These are phyloP conservation scores for Stachybotrys chlorohalonatus DNA, from an alignment of 2,329 filamentous ascomycete genomes.

Conservation along the genomic window DNA sequence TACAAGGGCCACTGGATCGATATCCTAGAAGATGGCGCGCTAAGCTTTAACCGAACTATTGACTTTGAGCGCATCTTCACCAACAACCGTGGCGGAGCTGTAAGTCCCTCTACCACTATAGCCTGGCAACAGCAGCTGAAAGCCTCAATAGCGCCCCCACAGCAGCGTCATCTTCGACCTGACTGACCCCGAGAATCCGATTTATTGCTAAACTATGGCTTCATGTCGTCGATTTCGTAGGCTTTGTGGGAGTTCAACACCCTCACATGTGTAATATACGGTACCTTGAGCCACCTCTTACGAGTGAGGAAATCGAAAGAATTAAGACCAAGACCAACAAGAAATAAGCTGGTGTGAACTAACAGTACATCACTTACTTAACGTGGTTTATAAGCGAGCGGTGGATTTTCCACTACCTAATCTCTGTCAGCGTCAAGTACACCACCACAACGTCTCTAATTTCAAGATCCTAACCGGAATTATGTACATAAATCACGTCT, in stretches of 20 bases:
- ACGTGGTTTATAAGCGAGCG: too few relatives aligned
- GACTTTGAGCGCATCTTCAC: slow-evolving; percentile 46
- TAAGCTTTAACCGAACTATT: slow-evolving; percentile 51
- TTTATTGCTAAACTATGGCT: slow-evolving; percentile 30
- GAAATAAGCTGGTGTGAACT: too few relatives aligned
- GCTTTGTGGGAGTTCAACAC: not conserved
- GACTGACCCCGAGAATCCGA: slow-evolving; percentile 41
- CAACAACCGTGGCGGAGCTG: slow-evolving; percentile 40
- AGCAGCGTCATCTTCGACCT: slow-evolving; percentile 48
- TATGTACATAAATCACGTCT: too few relatives aligned
- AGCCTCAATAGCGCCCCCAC: slow-evolving; percentile 34
- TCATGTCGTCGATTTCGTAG: not conserved
- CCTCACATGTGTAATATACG: not conserved
- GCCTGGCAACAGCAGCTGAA: not conserved
- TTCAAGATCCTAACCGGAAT: too few relatives aligned
- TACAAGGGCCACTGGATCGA: slow-evolving; percentile 57
- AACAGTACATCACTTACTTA: too few relatives aligned
- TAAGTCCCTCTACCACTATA: slow-evolving; percentile 4
- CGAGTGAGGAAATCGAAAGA: too few relatives aligned
- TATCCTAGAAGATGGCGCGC: slow-evolving; percentile 41
- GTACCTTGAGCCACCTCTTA: too few relatives aligned
- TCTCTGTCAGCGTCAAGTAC: too few relatives aligned
- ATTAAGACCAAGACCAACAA: too few relatives aligned
- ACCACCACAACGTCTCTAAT: too few relatives aligned
- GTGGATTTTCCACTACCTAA: too few relatives aligned